These are phyloP conservation scores for Thraustochytrium striatum DNA, from an alignment of 352 stramenopile genomes.

Conservation along the genomic window DNA sequence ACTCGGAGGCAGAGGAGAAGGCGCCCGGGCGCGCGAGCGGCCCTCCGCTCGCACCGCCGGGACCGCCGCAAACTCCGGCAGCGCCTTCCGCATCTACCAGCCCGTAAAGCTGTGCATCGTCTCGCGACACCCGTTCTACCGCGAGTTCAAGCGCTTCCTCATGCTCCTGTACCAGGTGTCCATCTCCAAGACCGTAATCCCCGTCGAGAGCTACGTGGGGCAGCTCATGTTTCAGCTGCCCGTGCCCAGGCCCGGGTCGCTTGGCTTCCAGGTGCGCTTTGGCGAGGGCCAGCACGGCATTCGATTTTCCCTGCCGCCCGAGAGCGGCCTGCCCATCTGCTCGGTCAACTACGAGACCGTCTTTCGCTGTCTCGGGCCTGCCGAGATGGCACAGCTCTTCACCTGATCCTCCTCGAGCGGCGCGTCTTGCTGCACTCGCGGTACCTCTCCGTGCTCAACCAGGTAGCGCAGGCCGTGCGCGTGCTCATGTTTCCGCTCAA, in stretches of 20 bases:
- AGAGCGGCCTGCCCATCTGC: slow-evolving; percentile 13
- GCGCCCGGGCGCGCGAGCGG: too few species aligned
- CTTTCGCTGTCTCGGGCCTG: slow-evolving; percentile 24
- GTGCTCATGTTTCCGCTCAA: slow-evolving; percentile 73
- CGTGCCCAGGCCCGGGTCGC: background rate
- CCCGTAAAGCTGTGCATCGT: slow-evolving; percentile 24
- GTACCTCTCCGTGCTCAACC: slow-evolving; percentile 59
- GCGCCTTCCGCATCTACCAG: background rate
- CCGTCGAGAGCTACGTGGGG: slow-evolving; percentile 23
- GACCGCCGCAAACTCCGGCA: slow-evolving; percentile 6
- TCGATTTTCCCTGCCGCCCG: slow-evolving; percentile 26
- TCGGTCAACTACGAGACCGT: slow-evolving; percentile 46
- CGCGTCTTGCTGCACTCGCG: slow-evolving; percentile 38
- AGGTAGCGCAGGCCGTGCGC: slow-evolving; percentile 69
- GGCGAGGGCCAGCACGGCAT: slow-evolving; percentile 3
- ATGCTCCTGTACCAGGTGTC: slow-evolving; percentile 41
- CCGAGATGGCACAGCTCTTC: slow-evolving; percentile 32
- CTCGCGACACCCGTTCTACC: slow-evolving; percentile 36
- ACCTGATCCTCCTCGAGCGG: slow-evolving; percentile 45
- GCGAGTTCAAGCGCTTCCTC: slow-evolving; percentile 45
- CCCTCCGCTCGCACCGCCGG: too few species aligned
- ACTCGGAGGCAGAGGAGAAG: background rate
- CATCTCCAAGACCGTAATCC: slow-evolving; percentile 38
- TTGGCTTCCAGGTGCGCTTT: slow-evolving; percentile 27
- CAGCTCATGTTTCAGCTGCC: slow-evolving; percentile 43